Evolutionary conservation across 2,329 filamentous ascomycete genomes (phyloP).

Genomic region (Monilinia polystroma): DNA sequence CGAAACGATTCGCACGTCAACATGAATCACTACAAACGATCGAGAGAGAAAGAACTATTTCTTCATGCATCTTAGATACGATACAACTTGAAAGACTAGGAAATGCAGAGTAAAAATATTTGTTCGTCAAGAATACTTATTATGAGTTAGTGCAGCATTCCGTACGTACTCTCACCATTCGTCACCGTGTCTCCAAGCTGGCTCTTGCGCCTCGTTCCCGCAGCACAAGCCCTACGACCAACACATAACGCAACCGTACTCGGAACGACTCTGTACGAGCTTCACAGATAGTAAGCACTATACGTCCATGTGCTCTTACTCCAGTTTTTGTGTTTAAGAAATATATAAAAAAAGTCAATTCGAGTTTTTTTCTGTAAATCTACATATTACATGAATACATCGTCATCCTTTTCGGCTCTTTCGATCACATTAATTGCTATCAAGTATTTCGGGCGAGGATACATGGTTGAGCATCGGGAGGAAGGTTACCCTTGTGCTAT

Average conservation of each 20-base stretch:
- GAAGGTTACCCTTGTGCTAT: not conserved
- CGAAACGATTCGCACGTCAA: not conserved
- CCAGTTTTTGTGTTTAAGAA: not conserved
- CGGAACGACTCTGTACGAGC: not conserved
- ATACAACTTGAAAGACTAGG: not conserved
- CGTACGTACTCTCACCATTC: not conserved
- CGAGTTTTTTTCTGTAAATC: not conserved
- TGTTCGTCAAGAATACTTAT: not conserved
- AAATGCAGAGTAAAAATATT: not conserved
- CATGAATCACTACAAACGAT: not conserved
- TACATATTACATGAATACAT: not conserved
- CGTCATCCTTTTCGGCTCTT: conserved; percentile 1
- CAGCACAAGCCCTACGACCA: conserved; percentile 21
- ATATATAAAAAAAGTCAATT: not conserved
- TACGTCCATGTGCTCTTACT: conserved; percentile 3
- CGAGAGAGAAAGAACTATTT: not conserved
- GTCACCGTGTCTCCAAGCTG: not conserved
- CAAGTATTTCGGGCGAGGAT: not conserved
- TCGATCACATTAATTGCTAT: conserved; percentile 10
- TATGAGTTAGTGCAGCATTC: not conserved
- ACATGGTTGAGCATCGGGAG: not conserved
- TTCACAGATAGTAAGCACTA: conserved; percentile 19
- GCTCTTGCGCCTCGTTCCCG: conserved; percentile 10
- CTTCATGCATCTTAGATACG: not conserved
- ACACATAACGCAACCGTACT: not conserved